Conservation (phyloP, 1,284 basidiomycete species). For the Ceratobasidium sp. region DNA sequence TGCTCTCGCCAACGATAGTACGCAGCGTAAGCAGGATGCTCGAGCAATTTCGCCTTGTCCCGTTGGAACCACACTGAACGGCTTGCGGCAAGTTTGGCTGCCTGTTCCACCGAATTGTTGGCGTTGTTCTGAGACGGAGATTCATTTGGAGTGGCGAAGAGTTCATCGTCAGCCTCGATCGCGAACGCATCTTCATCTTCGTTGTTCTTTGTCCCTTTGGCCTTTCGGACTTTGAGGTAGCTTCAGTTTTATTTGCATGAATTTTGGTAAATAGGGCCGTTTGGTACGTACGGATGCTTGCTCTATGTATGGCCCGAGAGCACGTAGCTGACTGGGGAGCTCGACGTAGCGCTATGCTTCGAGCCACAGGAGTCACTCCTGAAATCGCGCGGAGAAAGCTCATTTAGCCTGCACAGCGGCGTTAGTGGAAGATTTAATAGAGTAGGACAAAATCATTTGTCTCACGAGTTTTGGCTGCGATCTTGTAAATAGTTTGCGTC, state of each 20-base stretch:
- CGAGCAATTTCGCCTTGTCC: not conserved
- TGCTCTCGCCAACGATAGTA: slow-evolving; percentile 22
- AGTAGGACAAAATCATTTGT: too few relatives aligned
- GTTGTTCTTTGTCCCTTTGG: not conserved
- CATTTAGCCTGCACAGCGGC: not conserved
- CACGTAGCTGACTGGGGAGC: not conserved
- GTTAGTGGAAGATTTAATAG: too few relatives aligned
- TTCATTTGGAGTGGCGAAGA: slow-evolving; percentile 16
- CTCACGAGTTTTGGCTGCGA: too few relatives aligned
- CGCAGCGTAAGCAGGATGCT: slow-evolving; percentile 12
- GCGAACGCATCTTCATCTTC: slow-evolving; percentile 20
- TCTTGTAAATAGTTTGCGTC: too few relatives aligned
- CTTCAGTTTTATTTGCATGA: not conserved
- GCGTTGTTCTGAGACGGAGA: not conserved
- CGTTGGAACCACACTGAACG: not conserved
- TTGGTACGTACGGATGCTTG: not conserved
- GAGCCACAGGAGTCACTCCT: not conserved
- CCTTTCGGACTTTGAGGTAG: not conserved
- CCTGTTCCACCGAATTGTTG: not conserved
- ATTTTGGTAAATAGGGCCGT: too few relatives aligned
- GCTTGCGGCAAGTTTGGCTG: not conserved
- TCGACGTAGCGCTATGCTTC: not conserved
- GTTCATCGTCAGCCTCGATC: slow-evolving; percentile 7
- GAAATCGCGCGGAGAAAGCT: not conserved
- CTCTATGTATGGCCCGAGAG: not conserved